phyloP scores from a whole-genome alignment of 306 rosid species.

The Sphenostylis stenocarpa region DNA sequence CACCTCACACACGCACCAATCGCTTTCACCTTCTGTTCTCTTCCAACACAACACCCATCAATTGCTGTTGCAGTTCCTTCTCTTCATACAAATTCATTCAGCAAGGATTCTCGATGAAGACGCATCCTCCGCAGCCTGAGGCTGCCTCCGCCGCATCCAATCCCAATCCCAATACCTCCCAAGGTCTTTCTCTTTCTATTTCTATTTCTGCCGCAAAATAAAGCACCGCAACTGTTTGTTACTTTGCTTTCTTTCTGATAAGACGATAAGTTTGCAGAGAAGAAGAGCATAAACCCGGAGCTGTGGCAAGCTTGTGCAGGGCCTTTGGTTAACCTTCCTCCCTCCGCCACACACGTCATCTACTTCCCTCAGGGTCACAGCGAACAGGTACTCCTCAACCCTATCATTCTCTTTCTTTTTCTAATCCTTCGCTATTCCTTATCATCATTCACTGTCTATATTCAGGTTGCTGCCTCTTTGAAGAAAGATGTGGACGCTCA shows the following conservation, averaged over 20 bases:
- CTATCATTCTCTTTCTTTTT: not conserved
- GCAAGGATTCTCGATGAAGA: slow-evolving; percentile 46
- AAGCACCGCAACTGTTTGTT: too few species aligned
- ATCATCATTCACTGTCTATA: too few species aligned
- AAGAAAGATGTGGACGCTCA: slow-evolving; percentile 78
- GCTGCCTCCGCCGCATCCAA: slow-evolving; percentile 38
- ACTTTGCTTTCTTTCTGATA: not conserved
- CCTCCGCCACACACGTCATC: slow-evolving; percentile 79
- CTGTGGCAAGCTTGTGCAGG: slow-evolving; percentile 99
- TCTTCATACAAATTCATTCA: too few species aligned
- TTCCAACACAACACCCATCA: not conserved
- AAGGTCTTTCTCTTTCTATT: slow-evolving; percentile 39
- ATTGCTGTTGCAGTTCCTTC: too few species aligned
- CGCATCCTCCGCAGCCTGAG: slow-evolving; percentile 47
- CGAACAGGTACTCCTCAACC: slow-evolving; percentile 46
- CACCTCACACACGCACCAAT: too few species aligned
- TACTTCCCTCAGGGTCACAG: slow-evolving; percentile 98
- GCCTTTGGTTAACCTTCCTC: slow-evolving; percentile 84
- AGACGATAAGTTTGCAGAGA: slow-evolving; percentile 8
- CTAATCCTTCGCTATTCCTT: not conserved
- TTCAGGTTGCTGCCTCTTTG: slow-evolving; percentile 81
- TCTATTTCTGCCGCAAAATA: not conserved
- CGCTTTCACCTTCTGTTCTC: not conserved
- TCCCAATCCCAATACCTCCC: slow-evolving; percentile 41
- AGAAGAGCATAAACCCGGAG: slow-evolving; percentile 74